phyloP scores from a whole-genome alignment of 2,329 filamentous ascomycete genomes.

The Sphaerulina musiva region DNA sequence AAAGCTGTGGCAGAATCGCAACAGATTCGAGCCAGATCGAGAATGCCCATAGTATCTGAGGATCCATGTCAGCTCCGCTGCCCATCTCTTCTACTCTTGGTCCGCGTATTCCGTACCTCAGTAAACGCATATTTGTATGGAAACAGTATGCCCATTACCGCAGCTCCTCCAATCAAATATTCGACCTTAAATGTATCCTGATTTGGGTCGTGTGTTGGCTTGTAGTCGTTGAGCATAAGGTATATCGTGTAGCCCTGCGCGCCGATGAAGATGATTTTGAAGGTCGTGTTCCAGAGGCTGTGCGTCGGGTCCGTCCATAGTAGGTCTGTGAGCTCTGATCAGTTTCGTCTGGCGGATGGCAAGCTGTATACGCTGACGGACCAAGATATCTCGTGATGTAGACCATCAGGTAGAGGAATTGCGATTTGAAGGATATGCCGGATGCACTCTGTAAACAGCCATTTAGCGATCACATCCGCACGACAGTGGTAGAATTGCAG shows the following conservation, averaged over 20 bases:
- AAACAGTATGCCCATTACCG: slow-evolving; percentile 70
- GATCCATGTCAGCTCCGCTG: slow-evolving; percentile 8
- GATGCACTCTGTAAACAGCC: slow-evolving; percentile 69
- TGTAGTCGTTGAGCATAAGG: slow-evolving; percentile 96
- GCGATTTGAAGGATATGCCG: slow-evolving; percentile 97
- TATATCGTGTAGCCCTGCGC: slow-evolving; percentile 92
- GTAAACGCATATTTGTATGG: slow-evolving; percentile 75
- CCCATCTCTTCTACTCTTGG: background rate
- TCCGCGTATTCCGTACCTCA: slow-evolving; percentile 44
- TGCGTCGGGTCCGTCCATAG: slow-evolving; percentile 65
- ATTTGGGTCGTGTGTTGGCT: slow-evolving; percentile 93
- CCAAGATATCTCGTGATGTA: slow-evolving; percentile 85
- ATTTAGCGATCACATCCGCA: background rate
- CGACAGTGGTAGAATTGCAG: background rate
- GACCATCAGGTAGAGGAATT: slow-evolving; percentile 88
- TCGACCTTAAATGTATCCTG: slow-evolving; percentile 96
- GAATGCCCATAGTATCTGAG: slow-evolving; percentile 87
- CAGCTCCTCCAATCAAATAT: slow-evolving; percentile 79
- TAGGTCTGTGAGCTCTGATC: slow-evolving; percentile 54
- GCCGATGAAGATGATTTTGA: slow-evolving; percentile 91
- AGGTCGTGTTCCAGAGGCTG: slow-evolving; percentile 77
- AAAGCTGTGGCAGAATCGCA: slow-evolving; percentile 92
- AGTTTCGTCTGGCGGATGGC: slow-evolving; percentile 9
- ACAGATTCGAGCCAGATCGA: slow-evolving; percentile 97
- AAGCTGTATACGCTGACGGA: slow-evolving; percentile 12